phyloP scores from a whole-genome alignment of 768 basidiomycete genomes.

The Kwoniella heveanensis region DNA sequence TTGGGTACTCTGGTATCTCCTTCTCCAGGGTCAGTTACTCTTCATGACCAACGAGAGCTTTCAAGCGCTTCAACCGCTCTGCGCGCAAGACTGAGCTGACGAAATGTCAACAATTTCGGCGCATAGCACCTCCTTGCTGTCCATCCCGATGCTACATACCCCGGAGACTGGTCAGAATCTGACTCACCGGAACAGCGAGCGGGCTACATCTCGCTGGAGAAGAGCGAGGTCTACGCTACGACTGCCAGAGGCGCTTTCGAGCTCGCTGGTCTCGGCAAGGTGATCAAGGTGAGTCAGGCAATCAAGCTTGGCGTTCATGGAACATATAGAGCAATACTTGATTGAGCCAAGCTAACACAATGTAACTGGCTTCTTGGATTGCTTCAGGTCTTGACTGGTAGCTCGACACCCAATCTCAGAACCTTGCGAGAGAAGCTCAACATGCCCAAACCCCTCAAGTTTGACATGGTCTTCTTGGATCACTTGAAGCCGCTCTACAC shows the following conservation, averaged over 20 bases:
- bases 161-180: slow-evolving; percentile 37
- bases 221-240: slow-evolving; percentile 47
- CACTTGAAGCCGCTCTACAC: slow-evolving; percentile 54
- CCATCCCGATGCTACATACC: slow-evolving; percentile 41
- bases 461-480: slow-evolving; percentile 55
- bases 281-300: slow-evolving; percentile 44
- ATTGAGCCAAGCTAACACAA: background rate
- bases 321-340: too few species aligned
- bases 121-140: slow-evolving; percentile 39
- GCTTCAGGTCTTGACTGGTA: slow-evolving; percentile 44
- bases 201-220: slow-evolving; percentile 53
- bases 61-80: too few species aligned
- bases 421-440: slow-evolving; percentile 45
- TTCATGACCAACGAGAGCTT: background rate
- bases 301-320: background rate
- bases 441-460: slow-evolving; percentile 41
- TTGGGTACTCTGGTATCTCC: slow-evolving; percentile 52
- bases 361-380: background rate
- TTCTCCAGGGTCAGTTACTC: slow-evolving; percentile 44
- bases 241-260: slow-evolving; percentile 47
- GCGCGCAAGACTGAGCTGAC: too few species aligned
- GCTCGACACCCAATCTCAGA: slow-evolving; percentile 41
- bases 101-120: background rate
- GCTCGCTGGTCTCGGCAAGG: slow-evolving; percentile 46
- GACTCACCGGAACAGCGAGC: slow-evolving; percentile 37